Conservation (phyloP, 352 stramenopile genomes). For the Salisapilia sapeloensis region DNA sequence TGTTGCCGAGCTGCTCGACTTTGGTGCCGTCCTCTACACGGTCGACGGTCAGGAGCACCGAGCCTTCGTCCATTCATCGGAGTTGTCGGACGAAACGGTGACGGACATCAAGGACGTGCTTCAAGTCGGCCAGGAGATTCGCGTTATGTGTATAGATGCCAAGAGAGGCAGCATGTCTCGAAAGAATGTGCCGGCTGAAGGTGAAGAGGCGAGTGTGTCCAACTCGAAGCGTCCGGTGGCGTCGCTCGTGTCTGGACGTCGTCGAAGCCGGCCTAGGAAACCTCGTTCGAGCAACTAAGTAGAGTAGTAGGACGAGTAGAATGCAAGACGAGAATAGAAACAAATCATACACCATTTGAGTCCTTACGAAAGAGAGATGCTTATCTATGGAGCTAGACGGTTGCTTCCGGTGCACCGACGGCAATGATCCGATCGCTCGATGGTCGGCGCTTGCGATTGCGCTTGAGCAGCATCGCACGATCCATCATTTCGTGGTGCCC, state of each 20-base stretch:
- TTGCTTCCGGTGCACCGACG: slow-evolving; percentile 64
- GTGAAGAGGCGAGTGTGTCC: no score
- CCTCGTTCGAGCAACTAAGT: no score
- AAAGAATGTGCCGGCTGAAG: slow-evolving; percentile 36
- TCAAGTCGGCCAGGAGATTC: slow-evolving; percentile 51
- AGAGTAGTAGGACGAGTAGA: no score
- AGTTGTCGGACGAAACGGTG: slow-evolving; percentile 62
- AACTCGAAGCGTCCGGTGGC: no score
- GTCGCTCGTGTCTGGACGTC: no score
- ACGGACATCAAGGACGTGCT: slow-evolving; percentile 45
- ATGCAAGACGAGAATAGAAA: no score
- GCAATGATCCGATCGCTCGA: slow-evolving; percentile 80
- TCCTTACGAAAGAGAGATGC: no score
- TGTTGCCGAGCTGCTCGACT: slow-evolving; percentile 90
- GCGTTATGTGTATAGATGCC: slow-evolving; percentile 66
- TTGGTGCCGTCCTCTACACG: slow-evolving; percentile 84
- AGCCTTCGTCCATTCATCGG: slow-evolving; percentile 90
- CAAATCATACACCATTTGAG: slow-evolving; percentile 1
- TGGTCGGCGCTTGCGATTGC: slow-evolving; percentile 45
- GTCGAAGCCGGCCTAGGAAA: no score
- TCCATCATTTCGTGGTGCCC: slow-evolving; percentile 41
- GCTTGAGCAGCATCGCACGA: slow-evolving; percentile 60
- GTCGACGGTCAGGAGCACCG: slow-evolving; percentile 54
- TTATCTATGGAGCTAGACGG: slow-evolving; percentile 36
- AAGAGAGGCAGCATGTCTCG: slow-evolving; percentile 70